Evolutionary conservation across 2,329 filamentous ascomycete genomes (phyloP).

Genomic region (Fusarium anguioides): DNA sequence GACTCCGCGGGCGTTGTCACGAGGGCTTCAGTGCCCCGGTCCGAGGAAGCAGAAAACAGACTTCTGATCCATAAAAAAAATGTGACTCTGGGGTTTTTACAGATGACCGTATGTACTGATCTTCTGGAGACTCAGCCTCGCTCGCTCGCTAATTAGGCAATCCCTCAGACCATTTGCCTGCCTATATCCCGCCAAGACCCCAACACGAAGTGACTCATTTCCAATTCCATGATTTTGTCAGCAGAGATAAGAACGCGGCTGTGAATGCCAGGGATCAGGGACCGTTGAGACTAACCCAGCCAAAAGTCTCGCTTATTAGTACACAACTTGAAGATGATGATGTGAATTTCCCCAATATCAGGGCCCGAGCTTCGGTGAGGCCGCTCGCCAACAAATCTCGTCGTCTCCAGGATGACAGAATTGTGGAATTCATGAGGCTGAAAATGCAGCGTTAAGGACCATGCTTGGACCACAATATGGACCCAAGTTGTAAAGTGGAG

Average conservation of each 20-base stretch:
- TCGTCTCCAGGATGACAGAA: not conserved
- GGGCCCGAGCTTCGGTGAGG: slow-evolving; percentile 20
- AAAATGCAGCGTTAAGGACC: not conserved
- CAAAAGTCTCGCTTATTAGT: slow-evolving; percentile 21
- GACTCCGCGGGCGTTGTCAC: slow-evolving; percentile 12
- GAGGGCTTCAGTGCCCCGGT: slow-evolving; percentile 4
- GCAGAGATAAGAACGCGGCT: not conserved
- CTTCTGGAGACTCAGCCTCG: slow-evolving; percentile 31
- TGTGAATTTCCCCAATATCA: not conserved
- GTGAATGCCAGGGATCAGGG: slow-evolving; percentile 20
- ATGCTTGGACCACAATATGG: slow-evolving; percentile 13
- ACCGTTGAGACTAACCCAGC: slow-evolving; percentile 16
- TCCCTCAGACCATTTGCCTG: not conserved
- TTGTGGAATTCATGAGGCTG: slow-evolving; percentile 30
- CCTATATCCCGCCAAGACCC: slow-evolving; percentile 12
- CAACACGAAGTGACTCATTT: slow-evolving; percentile 31
- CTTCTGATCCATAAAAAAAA: not conserved
- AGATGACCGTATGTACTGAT: too few species aligned
- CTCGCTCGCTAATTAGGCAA: slow-evolving; percentile 12
- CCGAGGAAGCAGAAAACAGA: not conserved
- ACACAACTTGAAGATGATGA: slow-evolving; percentile 7
- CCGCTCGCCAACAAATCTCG: slow-evolving; percentile 9
- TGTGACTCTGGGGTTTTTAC: slow-evolving; percentile 1
- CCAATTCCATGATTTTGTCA: slow-evolving; percentile 25
- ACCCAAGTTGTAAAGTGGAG: slow-evolving; percentile 9